Evolutionary conservation across 768 basidiomycete species (phyloP).

Genomic region (Rhodotorula sphaerocarpa): DNA sequence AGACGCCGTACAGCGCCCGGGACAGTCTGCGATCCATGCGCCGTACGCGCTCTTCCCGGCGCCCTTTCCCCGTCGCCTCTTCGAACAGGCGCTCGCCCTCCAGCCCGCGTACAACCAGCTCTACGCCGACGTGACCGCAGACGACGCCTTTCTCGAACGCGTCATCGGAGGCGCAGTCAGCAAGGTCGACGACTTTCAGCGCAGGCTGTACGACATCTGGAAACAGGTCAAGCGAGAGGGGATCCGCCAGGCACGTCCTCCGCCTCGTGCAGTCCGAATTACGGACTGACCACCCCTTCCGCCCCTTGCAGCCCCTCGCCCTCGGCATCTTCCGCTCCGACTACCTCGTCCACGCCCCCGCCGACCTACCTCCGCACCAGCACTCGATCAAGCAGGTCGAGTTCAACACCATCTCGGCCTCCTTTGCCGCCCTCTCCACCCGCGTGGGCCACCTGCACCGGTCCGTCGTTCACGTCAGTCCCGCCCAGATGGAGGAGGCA

Average conservation of each 20-base stretch:
- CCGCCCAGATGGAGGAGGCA: no score
- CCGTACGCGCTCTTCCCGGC: conserved; percentile 82
- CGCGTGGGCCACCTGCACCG: conserved; percentile 62
- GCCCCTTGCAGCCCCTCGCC: conserved; percentile 57
- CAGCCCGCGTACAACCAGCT: conserved; percentile 74
- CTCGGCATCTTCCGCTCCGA: conserved; percentile 90
- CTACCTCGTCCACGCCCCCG: conserved; percentile 69
- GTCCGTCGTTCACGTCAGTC: background rate
- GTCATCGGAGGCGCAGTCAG: conserved; percentile 78
- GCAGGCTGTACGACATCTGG: conserved; percentile 79
- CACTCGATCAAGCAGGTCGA: conserved; percentile 82
- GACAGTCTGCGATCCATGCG: conserved; percentile 67
- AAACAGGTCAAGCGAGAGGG: conserved; percentile 62
- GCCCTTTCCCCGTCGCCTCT: conserved; percentile 67
- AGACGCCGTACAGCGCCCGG: conserved; percentile 48
- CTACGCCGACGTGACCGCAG: conserved; percentile 73
- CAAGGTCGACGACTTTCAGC: conserved; percentile 76
- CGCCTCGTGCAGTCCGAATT: background rate
- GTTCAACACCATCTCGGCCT: conserved; percentile 92
- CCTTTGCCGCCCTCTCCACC: conserved; percentile 75
- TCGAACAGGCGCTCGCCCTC: conserved; percentile 56
- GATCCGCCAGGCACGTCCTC: conserved; percentile 49
- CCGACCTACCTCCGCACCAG: background rate
- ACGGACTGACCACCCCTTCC: background rate
- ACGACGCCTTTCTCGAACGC: conserved; percentile 67